Evolutionary conservation across 176 grass and related monocot genomes (phyloP).

Genomic region (Rhynchospora breviuscula): DNA sequence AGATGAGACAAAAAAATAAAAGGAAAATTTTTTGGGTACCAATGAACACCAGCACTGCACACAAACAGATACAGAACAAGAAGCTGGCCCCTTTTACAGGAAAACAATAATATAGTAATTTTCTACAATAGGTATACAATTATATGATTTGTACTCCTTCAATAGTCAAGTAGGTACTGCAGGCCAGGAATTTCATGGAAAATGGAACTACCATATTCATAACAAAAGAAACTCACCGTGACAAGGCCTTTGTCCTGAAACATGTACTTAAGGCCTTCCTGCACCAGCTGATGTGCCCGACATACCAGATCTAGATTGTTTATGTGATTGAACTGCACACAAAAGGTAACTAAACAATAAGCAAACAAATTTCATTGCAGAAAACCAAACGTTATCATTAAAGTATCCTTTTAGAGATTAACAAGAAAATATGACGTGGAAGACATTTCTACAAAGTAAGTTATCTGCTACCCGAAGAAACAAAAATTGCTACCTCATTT

Average conservation of each 20-base stretch:
- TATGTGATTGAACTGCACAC: conserved; percentile 81
- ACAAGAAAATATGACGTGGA: neutral
- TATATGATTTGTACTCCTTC: neutral
- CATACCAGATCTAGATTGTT: conserved; percentile 95
- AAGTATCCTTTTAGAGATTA: neutral
- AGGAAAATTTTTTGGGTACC: neutral
- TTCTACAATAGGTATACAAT: neutral
- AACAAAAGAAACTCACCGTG: conserved; percentile 57
- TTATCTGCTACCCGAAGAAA: conserved; percentile 1
- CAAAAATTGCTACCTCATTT: neutral
- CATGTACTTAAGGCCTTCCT: conserved; percentile 99
- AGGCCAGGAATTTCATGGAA: neutral
- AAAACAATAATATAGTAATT: neutral
- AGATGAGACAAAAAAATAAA: neutral
- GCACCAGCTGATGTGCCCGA: conserved; percentile 92
- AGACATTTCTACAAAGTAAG: neutral
- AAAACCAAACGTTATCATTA: neutral
- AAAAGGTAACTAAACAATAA: neutral
- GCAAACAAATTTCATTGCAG: neutral
- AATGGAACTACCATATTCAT: neutral
- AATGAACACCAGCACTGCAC: neutral
- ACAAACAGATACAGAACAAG: neutral
- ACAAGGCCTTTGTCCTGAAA: conserved; percentile 99
- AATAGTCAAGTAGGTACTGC: neutral
- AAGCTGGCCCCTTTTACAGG: neutral